Evolutionary conservation across 1,139 yeast species (phyloP).

Genomic region (Eremothecium sinecaudum): DNA sequence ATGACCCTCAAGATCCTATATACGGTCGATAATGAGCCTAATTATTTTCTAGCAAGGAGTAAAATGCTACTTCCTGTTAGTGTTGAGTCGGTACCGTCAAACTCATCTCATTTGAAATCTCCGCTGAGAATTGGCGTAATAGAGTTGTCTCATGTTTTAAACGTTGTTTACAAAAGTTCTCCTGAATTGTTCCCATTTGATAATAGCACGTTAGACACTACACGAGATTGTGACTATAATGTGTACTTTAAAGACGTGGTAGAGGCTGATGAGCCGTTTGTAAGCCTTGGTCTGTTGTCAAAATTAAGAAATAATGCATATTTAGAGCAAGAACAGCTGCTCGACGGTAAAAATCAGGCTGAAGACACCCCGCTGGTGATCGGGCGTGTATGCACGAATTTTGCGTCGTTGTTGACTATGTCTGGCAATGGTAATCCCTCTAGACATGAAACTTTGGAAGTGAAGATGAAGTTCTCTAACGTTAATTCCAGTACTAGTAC

Average conservation of each 20-base stretch:
- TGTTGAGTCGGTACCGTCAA: slow-evolving; percentile 20
- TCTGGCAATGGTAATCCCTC: slow-evolving; percentile 13
- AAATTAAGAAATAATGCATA: slow-evolving; percentile 30
- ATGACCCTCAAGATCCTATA: slow-evolving; percentile 31
- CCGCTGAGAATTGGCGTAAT: slow-evolving; percentile 25
- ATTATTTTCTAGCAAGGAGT: slow-evolving; percentile 29
- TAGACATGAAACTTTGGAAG: slow-evolving; percentile 48
- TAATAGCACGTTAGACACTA: slow-evolving; percentile 6
- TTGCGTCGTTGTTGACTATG: slow-evolving; percentile 48
- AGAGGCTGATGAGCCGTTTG: slow-evolving; percentile 71
- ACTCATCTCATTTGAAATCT: slow-evolving; percentile 12
- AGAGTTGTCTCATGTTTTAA: slow-evolving; percentile 20
- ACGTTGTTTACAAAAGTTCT: slow-evolving; percentile 27
- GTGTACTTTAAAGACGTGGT: slow-evolving; percentile 64
- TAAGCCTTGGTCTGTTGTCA: slow-evolving; percentile 58
- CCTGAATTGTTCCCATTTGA: slow-evolving; percentile 26
- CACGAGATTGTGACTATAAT: slow-evolving; percentile 42
- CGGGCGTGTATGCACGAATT: slow-evolving; percentile 64
- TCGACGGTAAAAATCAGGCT: slow-evolving; percentile 9
- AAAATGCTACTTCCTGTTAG: slow-evolving; percentile 22
- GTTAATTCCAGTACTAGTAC: slow-evolving; percentile 21
- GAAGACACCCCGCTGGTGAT: slow-evolving; percentile 39
- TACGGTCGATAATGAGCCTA: slow-evolving; percentile 27
- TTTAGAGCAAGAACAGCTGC: slow-evolving; percentile 19
- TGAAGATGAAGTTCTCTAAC: slow-evolving; percentile 47